Evolutionary conservation across 2,329 filamentous ascomycete species (phyloP), one percentile per base, ranked within the genome.

Genomic region (Diplodia sapinea): DNA sequence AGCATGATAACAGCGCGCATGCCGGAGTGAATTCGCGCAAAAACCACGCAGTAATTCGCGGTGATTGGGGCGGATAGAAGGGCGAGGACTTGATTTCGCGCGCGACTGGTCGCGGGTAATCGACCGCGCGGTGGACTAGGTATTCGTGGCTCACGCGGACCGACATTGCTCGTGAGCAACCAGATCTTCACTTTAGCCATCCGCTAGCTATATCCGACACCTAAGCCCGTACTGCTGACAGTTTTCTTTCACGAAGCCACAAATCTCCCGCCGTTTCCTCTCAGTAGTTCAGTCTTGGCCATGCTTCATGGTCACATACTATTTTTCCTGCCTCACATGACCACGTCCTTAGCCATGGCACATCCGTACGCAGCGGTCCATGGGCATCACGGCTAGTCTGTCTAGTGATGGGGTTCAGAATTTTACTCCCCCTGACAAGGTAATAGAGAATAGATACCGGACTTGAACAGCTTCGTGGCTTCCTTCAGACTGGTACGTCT

Each of bases 41-140:
- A 47, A 61, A 61, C 23, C 38, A 40, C 56, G 63, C 51, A 65
- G 51, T 38, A 15, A 9, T 23, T 38, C 29, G 29, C 26, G 36
- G 59, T 11, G 26, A 51, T 43, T 43, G 38, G 40, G 38, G 61
- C 13, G 29, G 26, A n/a, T 47, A 17, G 40, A 17, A 47, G 40
- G 40, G 40, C 7, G 40, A 47, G 40, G 6, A 47, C n/a, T n/a
- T n/a, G 40, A n/a, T n/a, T 47, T n/a, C 15, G 15, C 40, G 40
- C 40, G 5, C 40, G 40, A 47, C 40, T 47, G 40, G 40, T 47
- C 17, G n/a, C 40, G 40, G 40, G 40, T 47, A 47, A 47, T 47
- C n/a, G 40, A 47, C 40, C 40, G 40, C 40, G 40, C 23, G 9
- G 50, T 12, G 12, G n/a, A 3, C 40, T 29, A 26, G 40, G 15